phyloP scores from a whole-genome alignment of 345 rosid species.

The Heritiera littoralis region DNA sequence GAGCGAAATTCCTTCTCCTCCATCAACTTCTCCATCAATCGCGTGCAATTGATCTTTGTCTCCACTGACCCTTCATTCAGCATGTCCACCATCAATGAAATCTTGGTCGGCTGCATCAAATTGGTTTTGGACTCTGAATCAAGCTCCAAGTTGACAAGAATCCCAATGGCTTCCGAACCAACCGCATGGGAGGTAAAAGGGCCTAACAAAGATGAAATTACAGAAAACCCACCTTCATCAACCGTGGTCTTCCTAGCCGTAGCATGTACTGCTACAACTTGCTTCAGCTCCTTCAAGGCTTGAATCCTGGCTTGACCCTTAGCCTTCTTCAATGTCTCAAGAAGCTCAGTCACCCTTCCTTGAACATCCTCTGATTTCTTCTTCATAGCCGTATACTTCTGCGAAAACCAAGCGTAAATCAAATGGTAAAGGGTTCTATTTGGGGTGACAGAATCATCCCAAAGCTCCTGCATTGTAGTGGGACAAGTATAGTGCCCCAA shows the following conservation, averaged over 20 bases:
- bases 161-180: conserved; percentile 65
- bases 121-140: conserved; percentile 51
- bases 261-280: conserved; percentile 48
- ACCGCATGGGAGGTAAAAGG: conserved; percentile 75
- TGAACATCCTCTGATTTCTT: conserved; percentile 73
- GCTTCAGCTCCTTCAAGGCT: conserved; percentile 60
- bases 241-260: conserved; percentile 55
- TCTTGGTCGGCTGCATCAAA: conserved; percentile 66
- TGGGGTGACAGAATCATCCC: conserved; percentile 67
- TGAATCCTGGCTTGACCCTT: conserved; percentile 73
- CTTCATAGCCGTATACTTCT: conserved; percentile 57
- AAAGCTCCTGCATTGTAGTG: conserved; percentile 77
- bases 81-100: conserved; percentile 64
- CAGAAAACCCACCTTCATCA: conserved; percentile 55
- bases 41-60: conserved; percentile 63
- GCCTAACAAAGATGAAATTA: conserved; percentile 53
- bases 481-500: conserved; percentile 73
- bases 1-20: conserved; percentile 53
- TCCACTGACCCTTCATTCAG: conserved; percentile 66
- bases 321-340: conserved; percentile 55
- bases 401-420: conserved; percentile 69
- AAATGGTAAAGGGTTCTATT: conserved; percentile 64
- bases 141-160: conserved; percentile 66
- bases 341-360: conserved; percentile 57
- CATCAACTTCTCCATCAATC: conserved; percentile 52